These are phyloP conservation scores for Coniochaeta sp. DNA, from an alignment of 2,329 filamentous ascomycete genomes.

Conservation along the genomic window DNA sequence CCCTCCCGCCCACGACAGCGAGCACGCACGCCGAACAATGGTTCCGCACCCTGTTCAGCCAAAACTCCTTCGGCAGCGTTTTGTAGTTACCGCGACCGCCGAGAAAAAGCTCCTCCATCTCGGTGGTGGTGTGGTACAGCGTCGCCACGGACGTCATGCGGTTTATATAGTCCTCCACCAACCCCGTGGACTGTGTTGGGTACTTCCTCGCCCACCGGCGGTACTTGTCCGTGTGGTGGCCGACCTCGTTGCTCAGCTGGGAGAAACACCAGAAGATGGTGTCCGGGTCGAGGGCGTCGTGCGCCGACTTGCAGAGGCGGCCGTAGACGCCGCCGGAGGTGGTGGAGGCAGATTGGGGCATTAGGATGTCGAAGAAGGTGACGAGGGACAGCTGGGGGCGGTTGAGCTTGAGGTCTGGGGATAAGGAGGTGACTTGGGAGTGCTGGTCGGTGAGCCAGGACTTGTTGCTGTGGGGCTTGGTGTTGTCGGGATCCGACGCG, in stretches of 20 bases:
- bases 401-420: not conserved
- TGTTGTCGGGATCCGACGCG: not conserved
- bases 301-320: slow-evolving; percentile 14
- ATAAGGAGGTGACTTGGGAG: not conserved
- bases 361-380: slow-evolving; percentile 1
- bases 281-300: slow-evolving; percentile 32
- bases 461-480: not conserved
- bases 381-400: not conserved
- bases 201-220: slow-evolving; percentile 14
- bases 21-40: slow-evolving; percentile 49
- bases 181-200: slow-evolving; percentile 3
- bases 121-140: slow-evolving; percentile 29
- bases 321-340: not conserved
- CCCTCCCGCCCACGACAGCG: slow-evolving; percentile 37
- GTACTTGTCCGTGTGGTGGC: slow-evolving; percentile 21
- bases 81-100: slow-evolving; percentile 20
- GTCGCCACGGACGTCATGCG: slow-evolving; percentile 24
- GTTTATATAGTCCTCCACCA: slow-evolving; percentile 19
- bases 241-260: slow-evolving; percentile 34
- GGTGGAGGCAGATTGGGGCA: no score
- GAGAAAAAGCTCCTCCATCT: slow-evolving; percentile 28
- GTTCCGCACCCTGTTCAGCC: not conserved
- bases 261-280: slow-evolving; percentile 37
- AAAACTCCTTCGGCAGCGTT: slow-evolving; percentile 16
- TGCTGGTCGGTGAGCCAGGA: not conserved